phyloP scores from a whole-genome alignment of 2,329 filamentous ascomycete species.

The Penicillium sp. region DNA sequence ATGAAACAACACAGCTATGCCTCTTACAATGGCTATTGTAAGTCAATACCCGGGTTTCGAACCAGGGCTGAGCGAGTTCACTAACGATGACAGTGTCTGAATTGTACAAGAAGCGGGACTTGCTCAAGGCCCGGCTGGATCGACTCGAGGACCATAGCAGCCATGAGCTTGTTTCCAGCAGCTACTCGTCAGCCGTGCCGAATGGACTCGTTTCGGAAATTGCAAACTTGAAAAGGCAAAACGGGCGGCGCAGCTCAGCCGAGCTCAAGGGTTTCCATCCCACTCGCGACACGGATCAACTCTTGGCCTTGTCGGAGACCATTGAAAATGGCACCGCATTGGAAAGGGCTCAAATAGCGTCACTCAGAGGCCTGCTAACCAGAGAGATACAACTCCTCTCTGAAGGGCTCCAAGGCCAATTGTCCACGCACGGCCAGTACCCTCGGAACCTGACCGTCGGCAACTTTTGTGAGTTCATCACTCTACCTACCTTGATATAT shows the following conservation, averaged over 20 bases:
- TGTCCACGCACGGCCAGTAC: slow-evolving; percentile 60
- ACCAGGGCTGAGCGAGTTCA: background rate
- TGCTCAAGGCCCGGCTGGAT: slow-evolving; percentile 24
- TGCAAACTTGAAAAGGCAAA: slow-evolving; percentile 30
- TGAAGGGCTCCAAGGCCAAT: slow-evolving; percentile 68
- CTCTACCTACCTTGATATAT: slow-evolving; percentile 76
- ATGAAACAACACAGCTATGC: slow-evolving; percentile 78
- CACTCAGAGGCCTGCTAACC: slow-evolving; percentile 68
- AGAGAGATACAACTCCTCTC: slow-evolving; percentile 67
- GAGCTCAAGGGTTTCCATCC: slow-evolving; percentile 18
- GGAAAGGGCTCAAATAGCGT: slow-evolving; percentile 56
- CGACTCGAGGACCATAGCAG: slow-evolving; percentile 15
- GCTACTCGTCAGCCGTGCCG: background rate
- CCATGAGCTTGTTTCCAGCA: background rate
- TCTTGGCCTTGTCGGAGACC: slow-evolving; percentile 63
- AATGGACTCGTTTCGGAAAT: slow-evolving; percentile 11
- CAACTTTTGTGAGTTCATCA: slow-evolving; percentile 73
- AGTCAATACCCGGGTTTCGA: slow-evolving; percentile 19
- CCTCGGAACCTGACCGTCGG: slow-evolving; percentile 68
- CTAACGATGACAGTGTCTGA: slow-evolving; percentile 54
- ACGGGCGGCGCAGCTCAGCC: slow-evolving; percentile 47
- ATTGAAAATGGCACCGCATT: slow-evolving; percentile 66
- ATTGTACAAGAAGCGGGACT: slow-evolving; percentile 56
- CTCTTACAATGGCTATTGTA: slow-evolving; percentile 74
- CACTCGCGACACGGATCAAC: slow-evolving; percentile 52